Evolutionary conservation across 345 rosid genomes (phyloP).

Genomic region (Salix exigua): DNA sequence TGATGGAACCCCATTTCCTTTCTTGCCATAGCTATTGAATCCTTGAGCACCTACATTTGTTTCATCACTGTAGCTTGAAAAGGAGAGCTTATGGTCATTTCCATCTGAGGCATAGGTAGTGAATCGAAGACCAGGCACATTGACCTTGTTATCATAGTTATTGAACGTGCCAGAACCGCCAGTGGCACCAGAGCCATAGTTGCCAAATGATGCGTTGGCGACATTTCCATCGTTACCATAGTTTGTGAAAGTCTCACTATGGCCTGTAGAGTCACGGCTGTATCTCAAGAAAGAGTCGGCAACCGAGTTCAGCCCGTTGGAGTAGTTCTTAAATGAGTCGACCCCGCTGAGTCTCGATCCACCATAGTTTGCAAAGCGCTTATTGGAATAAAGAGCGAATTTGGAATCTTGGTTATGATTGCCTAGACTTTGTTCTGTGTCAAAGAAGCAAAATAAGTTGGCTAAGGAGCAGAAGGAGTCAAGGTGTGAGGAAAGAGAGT

Average conservation of each 20-base stretch:
- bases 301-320: slow-evolving; percentile 24
- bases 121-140: slow-evolving; percentile 29
- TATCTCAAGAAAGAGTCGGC: slow-evolving; percentile 22
- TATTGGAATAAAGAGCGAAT: slow-evolving; percentile 26
- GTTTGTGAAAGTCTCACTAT: slow-evolving; percentile 17
- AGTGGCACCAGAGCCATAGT: slow-evolving; percentile 25
- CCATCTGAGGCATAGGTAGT: slow-evolving; percentile 30
- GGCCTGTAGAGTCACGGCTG: slow-evolving; percentile 22
- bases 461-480: slow-evolving; percentile 25
- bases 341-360: slow-evolving; percentile 2
- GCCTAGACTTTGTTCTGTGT: not conserved
- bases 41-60: slow-evolving; percentile 27
- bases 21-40: slow-evolving; percentile 31
- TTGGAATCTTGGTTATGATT: slow-evolving; percentile 8
- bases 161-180: slow-evolving; percentile 27
- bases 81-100: slow-evolving; percentile 23
- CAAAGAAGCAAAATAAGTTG: slow-evolving; percentile 22
- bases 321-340: slow-evolving; percentile 37
- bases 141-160: slow-evolving; percentile 24
- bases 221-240: slow-evolving; percentile 27
- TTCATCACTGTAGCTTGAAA: slow-evolving; percentile 20
- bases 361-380: slow-evolving; percentile 26
- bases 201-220: slow-evolving; percentile 27
- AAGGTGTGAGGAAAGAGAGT: slow-evolving; percentile 23
- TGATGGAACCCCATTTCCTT: slow-evolving; percentile 22